phyloP scores from a whole-genome alignment of 305 asterid genomes.

The Withania somnifera region DNA sequence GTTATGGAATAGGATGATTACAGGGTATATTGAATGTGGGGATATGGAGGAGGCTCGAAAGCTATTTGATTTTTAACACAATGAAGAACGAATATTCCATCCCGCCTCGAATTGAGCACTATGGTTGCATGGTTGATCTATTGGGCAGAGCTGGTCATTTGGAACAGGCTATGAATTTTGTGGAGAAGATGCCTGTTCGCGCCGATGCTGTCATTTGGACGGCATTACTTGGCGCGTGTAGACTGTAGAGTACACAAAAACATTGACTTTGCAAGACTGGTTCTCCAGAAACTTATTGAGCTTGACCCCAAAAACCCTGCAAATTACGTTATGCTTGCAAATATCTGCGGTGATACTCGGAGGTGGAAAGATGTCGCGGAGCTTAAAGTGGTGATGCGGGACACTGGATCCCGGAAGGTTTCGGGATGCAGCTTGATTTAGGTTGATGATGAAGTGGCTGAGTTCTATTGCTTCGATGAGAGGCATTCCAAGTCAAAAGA shows the following conservation, averaged over 20 bases:
- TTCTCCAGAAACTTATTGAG: slow-evolving; percentile 57
- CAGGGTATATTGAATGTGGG: slow-evolving; percentile 38
- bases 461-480: slow-evolving; percentile 61
- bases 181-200: slow-evolving; percentile 44
- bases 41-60: slow-evolving; percentile 58
- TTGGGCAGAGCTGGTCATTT: slow-evolving; percentile 60
- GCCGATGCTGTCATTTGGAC: slow-evolving; percentile 72
- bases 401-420: slow-evolving; percentile 49
- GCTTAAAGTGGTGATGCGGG: slow-evolving; percentile 51
- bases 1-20: slow-evolving; percentile 66
- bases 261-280: slow-evolving; percentile 45
- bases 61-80: slow-evolving; percentile 51
- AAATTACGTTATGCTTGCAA: slow-evolving; percentile 64
- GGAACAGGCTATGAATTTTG: slow-evolving; percentile 59
- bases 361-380: slow-evolving; percentile 64
- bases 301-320: slow-evolving; percentile 66
- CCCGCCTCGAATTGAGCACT: slow-evolving; percentile 58
- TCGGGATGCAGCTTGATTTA: slow-evolving; percentile 66
- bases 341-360: slow-evolving; percentile 58
- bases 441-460: slow-evolving; percentile 38
- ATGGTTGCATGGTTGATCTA: slow-evolving; percentile 79
- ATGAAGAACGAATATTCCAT: slow-evolving; percentile 42
- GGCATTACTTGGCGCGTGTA: slow-evolving; percentile 53
- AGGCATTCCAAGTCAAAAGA: slow-evolving; percentile 45
- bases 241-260: slow-evolving; percentile 58